A percentile compares a stretch with the other conserved stretches of the same genome.
These are phyloP conservation scores for Clitopilus hobsonii DNA, from an alignment of 768 basidiomycete species.

Conservation along the genomic window DNA sequence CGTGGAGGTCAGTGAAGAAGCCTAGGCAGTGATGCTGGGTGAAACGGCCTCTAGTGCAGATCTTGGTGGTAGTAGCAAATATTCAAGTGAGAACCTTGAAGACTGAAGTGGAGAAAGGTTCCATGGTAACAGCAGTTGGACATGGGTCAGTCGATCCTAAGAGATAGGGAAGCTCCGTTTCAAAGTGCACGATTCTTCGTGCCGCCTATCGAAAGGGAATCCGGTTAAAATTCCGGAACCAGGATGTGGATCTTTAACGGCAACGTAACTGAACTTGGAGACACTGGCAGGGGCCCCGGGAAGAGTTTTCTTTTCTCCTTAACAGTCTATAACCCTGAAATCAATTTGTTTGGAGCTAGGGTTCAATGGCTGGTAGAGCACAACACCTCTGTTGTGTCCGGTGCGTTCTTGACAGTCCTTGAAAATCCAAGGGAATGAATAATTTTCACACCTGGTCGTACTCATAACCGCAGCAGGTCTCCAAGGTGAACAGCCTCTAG, in stretches of 20 bases:
- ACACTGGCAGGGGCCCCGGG: slow-evolving; percentile 65
- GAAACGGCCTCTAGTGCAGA: slow-evolving; percentile 74
- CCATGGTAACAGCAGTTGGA: slow-evolving; percentile 85
- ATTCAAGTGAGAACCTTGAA: slow-evolving; percentile 83
- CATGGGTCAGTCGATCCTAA: slow-evolving; percentile 85
- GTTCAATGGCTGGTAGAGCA: slow-evolving; percentile 70
- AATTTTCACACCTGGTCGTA: slow-evolving; percentile 68
- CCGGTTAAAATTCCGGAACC: slow-evolving; percentile 77
- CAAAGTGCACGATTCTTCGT: slow-evolving; percentile 59
- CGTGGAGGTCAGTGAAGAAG: slow-evolving; percentile 76
- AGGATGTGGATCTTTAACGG: slow-evolving; percentile 67
- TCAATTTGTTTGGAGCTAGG: slow-evolving; percentile 71
- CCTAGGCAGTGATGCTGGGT: slow-evolving; percentile 70
- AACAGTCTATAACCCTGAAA: slow-evolving; percentile 71
- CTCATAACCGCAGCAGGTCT: slow-evolving; percentile 79
- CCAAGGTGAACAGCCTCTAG: slow-evolving; percentile 81
- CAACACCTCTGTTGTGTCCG: slow-evolving; percentile 66
- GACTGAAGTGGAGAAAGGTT: slow-evolving; percentile 89
- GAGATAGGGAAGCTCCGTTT: slow-evolving; percentile 74
- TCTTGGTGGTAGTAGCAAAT: slow-evolving; percentile 89
- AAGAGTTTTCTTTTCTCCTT: slow-evolving; percentile 80
- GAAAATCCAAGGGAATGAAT: slow-evolving; percentile 74
- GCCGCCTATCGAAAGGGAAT: slow-evolving; percentile 74
- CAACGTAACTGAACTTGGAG: slow-evolving; percentile 65
- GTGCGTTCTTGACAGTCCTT: slow-evolving; percentile 67